Evolutionary conservation across 371 early-diverging fungal species (phyloP).

Genomic region (Chytridiales sp.): DNA sequence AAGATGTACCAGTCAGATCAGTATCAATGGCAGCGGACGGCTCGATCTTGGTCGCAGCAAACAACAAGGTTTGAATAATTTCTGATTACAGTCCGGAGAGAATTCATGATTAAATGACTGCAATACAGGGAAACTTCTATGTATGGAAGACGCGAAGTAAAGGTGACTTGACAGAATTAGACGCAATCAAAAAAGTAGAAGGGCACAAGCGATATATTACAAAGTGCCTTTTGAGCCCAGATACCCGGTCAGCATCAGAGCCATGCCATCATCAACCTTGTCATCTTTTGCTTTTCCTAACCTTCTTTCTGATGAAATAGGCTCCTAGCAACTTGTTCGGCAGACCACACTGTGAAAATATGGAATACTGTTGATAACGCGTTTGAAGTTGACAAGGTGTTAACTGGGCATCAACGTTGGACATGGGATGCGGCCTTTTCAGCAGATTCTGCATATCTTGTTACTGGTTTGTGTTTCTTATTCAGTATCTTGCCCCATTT

Average conservation of each 20-base stretch:
- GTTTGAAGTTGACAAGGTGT: slow-evolving; percentile 69
- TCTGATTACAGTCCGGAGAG: neutral
- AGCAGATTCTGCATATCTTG: slow-evolving; percentile 87
- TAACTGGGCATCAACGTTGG: slow-evolving; percentile 87
- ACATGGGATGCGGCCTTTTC: slow-evolving; percentile 94
- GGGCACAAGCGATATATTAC: slow-evolving; percentile 84
- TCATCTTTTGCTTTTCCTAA: neutral
- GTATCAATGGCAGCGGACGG: slow-evolving; percentile 91
- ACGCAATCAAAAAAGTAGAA: slow-evolving; percentile 66
- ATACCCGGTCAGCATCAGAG: slow-evolving; percentile 57
- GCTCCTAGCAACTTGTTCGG: slow-evolving; percentile 82
- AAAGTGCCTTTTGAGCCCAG: slow-evolving; percentile 79
- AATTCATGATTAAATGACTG: neutral
- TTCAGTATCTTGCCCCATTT: neutral
- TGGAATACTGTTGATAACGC: slow-evolving; percentile 48
- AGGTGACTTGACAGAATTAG: slow-evolving; percentile 70
- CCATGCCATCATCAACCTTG: neutral
- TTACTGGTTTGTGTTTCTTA: slow-evolving; percentile 57
- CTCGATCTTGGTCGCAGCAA: slow-evolving; percentile 83
- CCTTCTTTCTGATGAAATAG: slow-evolving; percentile 36
- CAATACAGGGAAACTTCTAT: slow-evolving; percentile 71
- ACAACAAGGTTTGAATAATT: slow-evolving; percentile 62
- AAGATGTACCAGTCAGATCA: slow-evolving; percentile 83
- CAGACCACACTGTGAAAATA: slow-evolving; percentile 65
- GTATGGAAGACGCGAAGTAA: slow-evolving; percentile 66